phyloP scores from a whole-genome alignment of 2,329 filamentous ascomycete species.

The Epichloe elymi region DNA sequence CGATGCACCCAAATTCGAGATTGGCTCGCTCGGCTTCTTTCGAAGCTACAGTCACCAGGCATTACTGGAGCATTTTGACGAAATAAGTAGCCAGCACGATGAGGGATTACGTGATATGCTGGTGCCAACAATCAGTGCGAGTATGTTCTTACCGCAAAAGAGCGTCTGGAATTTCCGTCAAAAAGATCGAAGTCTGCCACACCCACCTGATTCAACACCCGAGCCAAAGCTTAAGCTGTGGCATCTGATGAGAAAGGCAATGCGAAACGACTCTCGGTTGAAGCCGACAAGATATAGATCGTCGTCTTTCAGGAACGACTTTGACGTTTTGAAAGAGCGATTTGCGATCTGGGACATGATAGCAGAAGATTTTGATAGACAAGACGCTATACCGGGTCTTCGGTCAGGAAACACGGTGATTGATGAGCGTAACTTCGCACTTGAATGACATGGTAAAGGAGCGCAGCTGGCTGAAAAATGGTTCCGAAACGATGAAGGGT shows the following conservation, averaged over 20 bases:
- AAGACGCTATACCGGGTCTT: conserved; percentile 20
- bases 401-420: conserved; percentile 26
- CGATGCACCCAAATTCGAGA: conserved; percentile 40
- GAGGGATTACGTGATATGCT: conserved; percentile 33
- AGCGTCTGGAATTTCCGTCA: conserved; percentile 38
- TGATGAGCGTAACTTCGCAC: conserved; percentile 24
- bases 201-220: conserved; percentile 13
- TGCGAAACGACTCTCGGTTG: conserved; percentile 9
- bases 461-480: background rate
- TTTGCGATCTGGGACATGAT: conserved; percentile 24
- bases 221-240: conserved; percentile 10
- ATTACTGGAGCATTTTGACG: conserved; percentile 37
- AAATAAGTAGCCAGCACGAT: conserved; percentile 33
- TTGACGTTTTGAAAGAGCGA: conserved; percentile 16
- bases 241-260: conserved; percentile 3
- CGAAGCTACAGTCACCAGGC: conserved; percentile 31
- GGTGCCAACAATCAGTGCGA: conserved; percentile 40
- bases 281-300: conserved; percentile 5
- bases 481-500: background rate
- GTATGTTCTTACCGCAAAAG: conserved; percentile 37
- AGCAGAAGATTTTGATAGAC: conserved; percentile 23
- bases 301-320: background rate
- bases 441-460: background rate
- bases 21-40: conserved; percentile 38
- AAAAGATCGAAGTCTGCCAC: conserved; percentile 11